Evolutionary conservation across 2,329 filamentous ascomycete species (phyloP).

Genomic region (Decorospora gaudefroyi): DNA sequence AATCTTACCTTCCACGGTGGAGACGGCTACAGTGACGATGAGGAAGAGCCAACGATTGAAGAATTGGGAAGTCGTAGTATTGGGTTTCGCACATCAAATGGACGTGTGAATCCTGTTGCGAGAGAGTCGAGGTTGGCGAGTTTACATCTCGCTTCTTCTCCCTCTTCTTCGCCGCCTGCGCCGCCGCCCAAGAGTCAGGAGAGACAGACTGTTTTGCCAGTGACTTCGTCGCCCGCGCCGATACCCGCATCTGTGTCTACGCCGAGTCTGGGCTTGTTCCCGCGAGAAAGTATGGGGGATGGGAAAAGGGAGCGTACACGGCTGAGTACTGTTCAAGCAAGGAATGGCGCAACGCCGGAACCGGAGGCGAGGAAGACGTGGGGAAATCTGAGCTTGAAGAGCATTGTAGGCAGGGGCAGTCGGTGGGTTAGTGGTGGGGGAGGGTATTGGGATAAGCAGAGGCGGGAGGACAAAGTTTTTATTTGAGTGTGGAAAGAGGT

Average conservation of each 20-base stretch:
- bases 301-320: no score
- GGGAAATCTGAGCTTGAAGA: constrained; percentile 34
- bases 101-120: constrained; percentile 10
- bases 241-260: no score
- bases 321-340: no score
- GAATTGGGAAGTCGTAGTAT: constrained; percentile 25
- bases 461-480: constrained; percentile 28
- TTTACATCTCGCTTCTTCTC: constrained; percentile 4
- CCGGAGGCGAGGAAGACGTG: constrained; percentile 26
- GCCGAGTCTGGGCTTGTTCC: no score
- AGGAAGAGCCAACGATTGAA: constrained; percentile 27
- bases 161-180: neutral
- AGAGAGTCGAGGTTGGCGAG: constrained; percentile 12
- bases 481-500: no score
- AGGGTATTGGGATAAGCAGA: constrained; percentile 20
- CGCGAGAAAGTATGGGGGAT: no score
- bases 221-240: no score
- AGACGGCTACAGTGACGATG: constrained; percentile 19
- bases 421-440: constrained; percentile 16
- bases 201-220: constrained; percentile 6
- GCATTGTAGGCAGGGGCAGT: constrained; percentile 20
- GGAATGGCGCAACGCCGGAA: constrained; percentile 19
- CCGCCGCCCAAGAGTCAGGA: constrained; percentile 7
- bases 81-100: constrained; percentile 19
- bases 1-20: no score